A percentile compares a stretch with the other conserved stretches of the same genome.
phyloP scores from a whole-genome alignment of 2,329 filamentous ascomycete genomes.

The Neofusicoccum sp. region DNA sequence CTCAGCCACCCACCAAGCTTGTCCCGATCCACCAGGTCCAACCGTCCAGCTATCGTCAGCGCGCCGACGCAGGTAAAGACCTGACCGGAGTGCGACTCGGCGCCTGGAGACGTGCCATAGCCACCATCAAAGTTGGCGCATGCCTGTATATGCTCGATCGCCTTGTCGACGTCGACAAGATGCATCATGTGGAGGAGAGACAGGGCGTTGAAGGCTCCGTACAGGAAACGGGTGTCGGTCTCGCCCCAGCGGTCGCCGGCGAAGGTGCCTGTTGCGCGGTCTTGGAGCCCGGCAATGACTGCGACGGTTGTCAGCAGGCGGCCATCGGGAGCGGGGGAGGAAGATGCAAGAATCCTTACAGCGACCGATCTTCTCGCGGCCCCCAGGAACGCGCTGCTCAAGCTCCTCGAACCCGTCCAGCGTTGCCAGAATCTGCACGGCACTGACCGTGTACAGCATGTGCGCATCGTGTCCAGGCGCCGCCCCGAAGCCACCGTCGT shows the following conservation, averaged over 20 bases:
- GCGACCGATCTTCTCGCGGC: slow-evolving; percentile 70
- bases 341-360: slow-evolving; percentile 58
- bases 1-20: slow-evolving; percentile 86
- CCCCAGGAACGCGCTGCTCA: slow-evolving; percentile 64
- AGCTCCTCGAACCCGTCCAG: slow-evolving; percentile 82
- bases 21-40: slow-evolving; percentile 80
- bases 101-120: slow-evolving; percentile 84
- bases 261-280: slow-evolving; percentile 79
- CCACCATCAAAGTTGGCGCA: slow-evolving; percentile 95
- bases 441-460: slow-evolving; percentile 93
- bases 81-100: slow-evolving; percentile 92
- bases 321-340: not conserved
- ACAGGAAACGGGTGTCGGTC: slow-evolving; percentile 90
- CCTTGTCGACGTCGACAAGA: slow-evolving; percentile 74
- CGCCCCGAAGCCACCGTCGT: slow-evolving; percentile 87
- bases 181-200: slow-evolving; percentile 75
- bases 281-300: slow-evolving; percentile 81
- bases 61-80: slow-evolving; percentile 93
- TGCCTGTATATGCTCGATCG: slow-evolving; percentile 72
- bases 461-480: slow-evolving; percentile 93
- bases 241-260: slow-evolving; percentile 96
- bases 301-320: slow-evolving; percentile 26
- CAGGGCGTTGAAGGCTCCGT: slow-evolving; percentile 83
- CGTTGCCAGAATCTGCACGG: slow-evolving; percentile 86
- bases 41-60: slow-evolving; percentile 74